Evolutionary conservation across 495 filamentous ascomycete genomes (phyloP).

Genomic region (Penicillium ochrochloron): DNA sequence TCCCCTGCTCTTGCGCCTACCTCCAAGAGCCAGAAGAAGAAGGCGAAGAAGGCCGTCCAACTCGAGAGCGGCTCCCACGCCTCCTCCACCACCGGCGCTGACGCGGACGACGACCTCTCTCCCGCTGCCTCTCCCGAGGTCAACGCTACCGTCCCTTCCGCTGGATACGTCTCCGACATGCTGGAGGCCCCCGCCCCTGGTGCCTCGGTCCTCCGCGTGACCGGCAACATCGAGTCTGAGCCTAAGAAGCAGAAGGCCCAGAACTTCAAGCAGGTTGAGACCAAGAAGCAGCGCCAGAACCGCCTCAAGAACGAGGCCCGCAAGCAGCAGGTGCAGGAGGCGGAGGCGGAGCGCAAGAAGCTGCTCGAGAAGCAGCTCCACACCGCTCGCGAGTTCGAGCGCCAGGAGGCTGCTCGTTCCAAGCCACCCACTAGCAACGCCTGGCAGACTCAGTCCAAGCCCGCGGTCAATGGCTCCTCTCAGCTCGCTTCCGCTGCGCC

Average conservation of each 20-base stretch:
- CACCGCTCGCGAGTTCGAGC: constrained; percentile 77
- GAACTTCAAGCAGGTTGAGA: constrained; percentile 63
- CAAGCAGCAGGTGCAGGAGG: constrained; percentile 70
- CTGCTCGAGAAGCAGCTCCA: constrained; percentile 80
- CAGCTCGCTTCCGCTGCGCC: constrained; percentile 31
- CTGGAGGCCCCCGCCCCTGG: constrained; percentile 70
- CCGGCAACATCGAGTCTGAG: constrained; percentile 62
- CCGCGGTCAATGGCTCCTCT: constrained; percentile 33
- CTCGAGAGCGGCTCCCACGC: constrained; percentile 46
- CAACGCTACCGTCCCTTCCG: constrained; percentile 53
- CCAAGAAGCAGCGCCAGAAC: constrained; percentile 92
- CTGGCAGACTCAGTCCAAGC: constrained; percentile 59
- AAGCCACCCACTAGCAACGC: constrained; percentile 65
- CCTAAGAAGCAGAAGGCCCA: constrained; percentile 67
- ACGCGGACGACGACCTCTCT: constrained; percentile 83
- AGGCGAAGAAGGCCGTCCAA: constrained; percentile 56
- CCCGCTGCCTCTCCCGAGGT: constrained; percentile 61
- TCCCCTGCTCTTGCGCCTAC: constrained; percentile 45
- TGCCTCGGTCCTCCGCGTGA: constrained; percentile 78
- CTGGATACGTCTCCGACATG: constrained; percentile 81
- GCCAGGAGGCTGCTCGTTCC: constrained; percentile 70
- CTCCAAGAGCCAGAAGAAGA: constrained; percentile 60
- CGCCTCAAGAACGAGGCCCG: constrained; percentile 76
- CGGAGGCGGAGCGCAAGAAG: constrained; percentile 72
- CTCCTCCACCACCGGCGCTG: constrained; percentile 76